Percentiles rank a stretch among this genome's conserved stretches.
Conservation (phyloP, 306 rosid genomes). For the Argentina anserina region DNA sequence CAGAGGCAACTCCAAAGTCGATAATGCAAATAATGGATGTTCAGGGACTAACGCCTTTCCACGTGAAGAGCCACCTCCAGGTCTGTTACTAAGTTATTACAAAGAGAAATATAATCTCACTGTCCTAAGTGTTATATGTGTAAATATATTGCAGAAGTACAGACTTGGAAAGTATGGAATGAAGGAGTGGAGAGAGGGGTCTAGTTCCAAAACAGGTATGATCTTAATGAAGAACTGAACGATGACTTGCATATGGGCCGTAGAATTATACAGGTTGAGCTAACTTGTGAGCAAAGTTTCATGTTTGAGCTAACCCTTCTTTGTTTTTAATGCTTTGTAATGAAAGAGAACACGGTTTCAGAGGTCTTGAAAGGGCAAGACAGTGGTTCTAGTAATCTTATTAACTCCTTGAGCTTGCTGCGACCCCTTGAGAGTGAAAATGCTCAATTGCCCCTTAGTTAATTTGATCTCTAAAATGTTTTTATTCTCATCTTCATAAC, state of each 20-base stretch:
- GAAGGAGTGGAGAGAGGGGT: slow-evolving; percentile 16
- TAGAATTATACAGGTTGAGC: neutral
- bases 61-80: slow-evolving; percentile 30
- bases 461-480: neutral
- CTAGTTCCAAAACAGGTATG: neutral
- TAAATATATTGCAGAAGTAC: slow-evolving; percentile 18
- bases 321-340: neutral
- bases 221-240: neutral
- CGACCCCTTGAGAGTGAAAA: slow-evolving; percentile 4
- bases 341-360: slow-evolving; percentile 1
- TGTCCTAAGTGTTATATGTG: neutral
- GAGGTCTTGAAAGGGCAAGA: neutral
- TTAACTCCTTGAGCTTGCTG: neutral
- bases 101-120: neutral
- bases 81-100: slow-evolving; percentile 13
- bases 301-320: neutral
- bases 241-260: neutral
- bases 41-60: slow-evolving; percentile 18
- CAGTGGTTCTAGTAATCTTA: neutral
- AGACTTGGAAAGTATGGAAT: slow-evolving; percentile 14
- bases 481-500: neutral
- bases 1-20: slow-evolving; percentile 23
- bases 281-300: slow-evolving; percentile 8
- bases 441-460: neutral
- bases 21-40: slow-evolving; percentile 14